phyloP scores from a whole-genome alignment of 140 eudicot species.

The Stevia rebaudiana region DNA sequence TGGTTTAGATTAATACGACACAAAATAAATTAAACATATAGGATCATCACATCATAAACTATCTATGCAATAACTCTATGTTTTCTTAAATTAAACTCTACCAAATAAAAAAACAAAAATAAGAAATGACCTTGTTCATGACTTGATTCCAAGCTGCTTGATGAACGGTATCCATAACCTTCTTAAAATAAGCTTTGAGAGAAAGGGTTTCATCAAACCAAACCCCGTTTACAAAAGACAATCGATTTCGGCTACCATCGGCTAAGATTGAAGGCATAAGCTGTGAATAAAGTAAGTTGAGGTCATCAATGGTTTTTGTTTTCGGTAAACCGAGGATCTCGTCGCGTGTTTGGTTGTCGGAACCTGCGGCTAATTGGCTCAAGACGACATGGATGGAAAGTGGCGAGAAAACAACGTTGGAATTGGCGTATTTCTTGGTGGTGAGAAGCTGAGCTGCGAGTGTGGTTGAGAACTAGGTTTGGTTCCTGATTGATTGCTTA shows the following conservation, averaged over 20 bases:
- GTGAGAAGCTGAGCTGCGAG: conserved; percentile 46
- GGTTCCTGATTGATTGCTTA: conserved; percentile 36
- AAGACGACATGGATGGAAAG: conserved; percentile 55
- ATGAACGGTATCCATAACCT: conserved; percentile 35
- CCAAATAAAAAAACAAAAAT: background rate
- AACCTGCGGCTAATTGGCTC: conserved; percentile 57
- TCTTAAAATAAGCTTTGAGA: conserved; percentile 45
- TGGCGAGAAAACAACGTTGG: conserved; percentile 69
- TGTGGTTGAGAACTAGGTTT: conserved; percentile 44
- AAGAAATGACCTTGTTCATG: conserved; percentile 47
- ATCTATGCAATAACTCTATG: background rate
- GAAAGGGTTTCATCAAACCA: conserved; percentile 56
- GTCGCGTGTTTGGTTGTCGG: conserved; percentile 42
- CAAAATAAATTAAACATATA: background rate
- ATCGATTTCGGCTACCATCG: conserved; percentile 45
- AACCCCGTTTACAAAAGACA: conserved; percentile 53
- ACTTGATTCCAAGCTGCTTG: conserved; percentile 47
- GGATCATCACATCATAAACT: background rate
- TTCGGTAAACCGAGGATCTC: conserved; percentile 55
- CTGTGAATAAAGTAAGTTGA: conserved; percentile 44
- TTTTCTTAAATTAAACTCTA: no score
- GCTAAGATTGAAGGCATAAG: conserved; percentile 40
- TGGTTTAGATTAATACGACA: background rate
- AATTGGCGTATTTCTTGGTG: conserved; percentile 16
- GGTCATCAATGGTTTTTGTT: conserved; percentile 35